phyloP scores from a whole-genome alignment of 176 grass and related monocot species.

The Oryza meridionalis region DNA sequence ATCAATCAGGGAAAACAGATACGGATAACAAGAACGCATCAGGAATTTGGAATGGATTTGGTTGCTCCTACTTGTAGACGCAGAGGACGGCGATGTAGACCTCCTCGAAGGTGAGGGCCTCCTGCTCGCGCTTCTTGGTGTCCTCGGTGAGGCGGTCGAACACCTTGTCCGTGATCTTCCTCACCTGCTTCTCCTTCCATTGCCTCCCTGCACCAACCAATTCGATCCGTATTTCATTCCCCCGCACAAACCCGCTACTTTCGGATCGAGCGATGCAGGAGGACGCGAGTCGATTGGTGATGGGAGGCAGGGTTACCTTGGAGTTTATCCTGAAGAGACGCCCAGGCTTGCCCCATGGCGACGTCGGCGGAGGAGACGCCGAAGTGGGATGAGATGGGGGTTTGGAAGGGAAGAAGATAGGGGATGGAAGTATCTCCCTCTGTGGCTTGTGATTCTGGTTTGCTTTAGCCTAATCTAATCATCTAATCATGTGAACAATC shows the following conservation, averaged over 20 bases:
- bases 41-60: neutral
- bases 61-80: slow-evolving; percentile 81
- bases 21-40: neutral
- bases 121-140: slow-evolving; percentile 40
- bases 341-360: slow-evolving; percentile 74
- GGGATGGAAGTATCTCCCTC: slow-evolving; percentile 2
- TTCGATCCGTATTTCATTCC: slow-evolving; percentile 5
- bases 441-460: slow-evolving; percentile 25
- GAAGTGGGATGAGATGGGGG: neutral
- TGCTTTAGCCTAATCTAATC: slow-evolving; percentile 29
- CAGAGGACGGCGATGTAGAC: slow-evolving; percentile 95
- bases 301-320: slow-evolving; percentile 53
- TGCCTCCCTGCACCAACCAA: slow-evolving; percentile 53
- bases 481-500: neutral
- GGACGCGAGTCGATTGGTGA: neutral
- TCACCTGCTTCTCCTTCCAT: slow-evolving; percentile 87
- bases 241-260: neutral
- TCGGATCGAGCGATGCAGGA: neutral
- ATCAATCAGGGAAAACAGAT: neutral
- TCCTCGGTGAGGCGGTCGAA: slow-evolving; percentile 75
- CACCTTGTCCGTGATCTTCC: slow-evolving; percentile 89
- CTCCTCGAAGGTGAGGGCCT: slow-evolving; percentile 75
- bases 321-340: slow-evolving; percentile 70
- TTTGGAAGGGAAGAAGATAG: neutral
- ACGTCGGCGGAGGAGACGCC: neutral